Evolutionary conservation across 352 stramenopile genomes (phyloP).

Genomic region (Phytophthora cryptogea): DNA sequence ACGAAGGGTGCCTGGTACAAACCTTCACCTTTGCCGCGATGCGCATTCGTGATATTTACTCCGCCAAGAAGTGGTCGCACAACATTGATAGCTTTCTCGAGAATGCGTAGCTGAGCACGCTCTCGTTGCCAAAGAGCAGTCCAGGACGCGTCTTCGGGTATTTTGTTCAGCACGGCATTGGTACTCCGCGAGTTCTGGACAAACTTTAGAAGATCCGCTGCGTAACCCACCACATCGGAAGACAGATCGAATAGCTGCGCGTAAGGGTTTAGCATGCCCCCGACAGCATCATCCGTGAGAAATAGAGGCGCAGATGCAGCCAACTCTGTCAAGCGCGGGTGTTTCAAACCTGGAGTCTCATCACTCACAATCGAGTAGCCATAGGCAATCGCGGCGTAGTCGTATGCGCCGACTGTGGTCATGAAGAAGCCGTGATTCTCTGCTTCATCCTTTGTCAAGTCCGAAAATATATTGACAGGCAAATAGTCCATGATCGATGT

Average conservation of each 20-base stretch:
- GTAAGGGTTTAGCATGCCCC: slow-evolving; percentile 51
- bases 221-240: slow-evolving; percentile 57
- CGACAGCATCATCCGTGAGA: slow-evolving; percentile 61
- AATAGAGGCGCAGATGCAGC: slow-evolving; percentile 60
- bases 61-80: slow-evolving; percentile 58
- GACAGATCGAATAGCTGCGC: slow-evolving; percentile 65
- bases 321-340: slow-evolving; percentile 38
- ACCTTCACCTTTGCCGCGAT: slow-evolving; percentile 39
- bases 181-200: slow-evolving; percentile 45
- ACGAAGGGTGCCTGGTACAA: slow-evolving; percentile 43
- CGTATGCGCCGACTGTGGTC: slow-evolving; percentile 69
- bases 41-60: slow-evolving; percentile 64
- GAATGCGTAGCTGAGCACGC: slow-evolving; percentile 37
- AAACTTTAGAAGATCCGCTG: slow-evolving; percentile 56
- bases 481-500: slow-evolving; percentile 90
- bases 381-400: slow-evolving; percentile 86
- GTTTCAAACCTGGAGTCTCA: slow-evolving; percentile 57
- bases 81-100: slow-evolving; percentile 43
- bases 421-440: slow-evolving; percentile 72
- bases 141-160: slow-evolving; percentile 61
- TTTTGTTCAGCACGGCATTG: slow-evolving; percentile 34
- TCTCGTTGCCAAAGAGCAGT: slow-evolving; percentile 61
- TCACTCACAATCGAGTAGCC: slow-evolving; percentile 61
- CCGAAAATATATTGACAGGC: slow-evolving; percentile 80
- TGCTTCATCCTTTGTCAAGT: slow-evolving; percentile 44